These are phyloP conservation scores for Coemansia sp. DNA, from an alignment of 192 early-diverging fungal genomes.

Conservation along the genomic window DNA sequence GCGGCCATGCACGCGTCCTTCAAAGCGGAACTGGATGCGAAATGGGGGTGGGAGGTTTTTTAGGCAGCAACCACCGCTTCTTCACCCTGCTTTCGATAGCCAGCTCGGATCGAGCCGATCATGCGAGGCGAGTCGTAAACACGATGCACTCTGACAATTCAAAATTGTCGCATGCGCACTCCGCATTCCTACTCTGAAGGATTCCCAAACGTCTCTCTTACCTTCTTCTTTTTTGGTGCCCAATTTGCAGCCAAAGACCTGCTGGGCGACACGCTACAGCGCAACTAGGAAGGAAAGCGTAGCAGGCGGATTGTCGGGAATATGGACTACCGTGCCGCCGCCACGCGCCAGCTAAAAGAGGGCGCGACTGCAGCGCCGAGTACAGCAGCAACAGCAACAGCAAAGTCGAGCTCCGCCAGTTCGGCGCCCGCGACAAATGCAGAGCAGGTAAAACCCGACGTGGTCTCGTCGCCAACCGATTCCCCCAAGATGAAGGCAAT, in stretches of 20 bases:
- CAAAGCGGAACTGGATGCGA: neutral
- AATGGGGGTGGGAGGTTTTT: too few species aligned
- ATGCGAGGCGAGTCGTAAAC: too few species aligned
- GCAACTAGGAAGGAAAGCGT: constrained; percentile 1
- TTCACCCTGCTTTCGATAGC: too few species aligned
- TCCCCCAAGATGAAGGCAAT: constrained; percentile 44
- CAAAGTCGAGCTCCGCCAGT: neutral
- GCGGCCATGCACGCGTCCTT: constrained; percentile 1
- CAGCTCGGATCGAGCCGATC: too few species aligned
- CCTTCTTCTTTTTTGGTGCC: neutral
- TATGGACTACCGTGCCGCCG: constrained; percentile 56
- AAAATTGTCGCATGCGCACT: too few species aligned
- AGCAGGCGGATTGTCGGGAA: constrained; percentile 1
- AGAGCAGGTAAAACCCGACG: constrained; percentile 8
- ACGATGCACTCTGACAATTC: too few species aligned
- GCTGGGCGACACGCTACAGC: neutral
- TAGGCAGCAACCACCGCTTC: too few species aligned
- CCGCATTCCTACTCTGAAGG: too few species aligned
- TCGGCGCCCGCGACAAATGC: neutral
- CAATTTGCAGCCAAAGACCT: neutral
- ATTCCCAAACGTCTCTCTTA: neutral
- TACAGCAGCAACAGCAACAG: constrained; percentile 6
- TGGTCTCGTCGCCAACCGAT: constrained; percentile 12
- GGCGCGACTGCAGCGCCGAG: constrained; percentile 9
- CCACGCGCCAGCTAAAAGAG: constrained; percentile 47